phyloP scores from a whole-genome alignment of 2,329 filamentous ascomycete genomes.

The Cryphonectria naterciae region DNA sequence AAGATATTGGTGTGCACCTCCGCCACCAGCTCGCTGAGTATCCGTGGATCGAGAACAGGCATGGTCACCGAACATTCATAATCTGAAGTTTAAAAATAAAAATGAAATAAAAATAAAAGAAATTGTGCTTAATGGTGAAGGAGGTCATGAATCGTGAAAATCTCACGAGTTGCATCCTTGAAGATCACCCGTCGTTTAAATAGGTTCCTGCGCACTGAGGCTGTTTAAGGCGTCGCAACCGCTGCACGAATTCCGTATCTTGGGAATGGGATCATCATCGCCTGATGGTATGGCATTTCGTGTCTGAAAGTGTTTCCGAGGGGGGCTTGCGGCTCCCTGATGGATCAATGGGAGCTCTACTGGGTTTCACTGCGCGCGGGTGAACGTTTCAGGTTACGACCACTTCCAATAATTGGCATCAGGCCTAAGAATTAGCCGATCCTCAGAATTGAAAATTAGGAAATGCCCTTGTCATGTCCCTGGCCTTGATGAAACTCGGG shows the following conservation, averaged over 20 bases:
- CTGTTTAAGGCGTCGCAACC: not conserved
- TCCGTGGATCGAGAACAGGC: conserved; percentile 25
- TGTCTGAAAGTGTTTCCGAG: conserved; percentile 10
- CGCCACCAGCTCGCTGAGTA: conserved; percentile 22
- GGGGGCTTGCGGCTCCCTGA: not conserved
- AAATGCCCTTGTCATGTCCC: conserved; percentile 3
- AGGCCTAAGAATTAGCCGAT: not conserved
- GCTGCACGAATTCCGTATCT: not conserved
- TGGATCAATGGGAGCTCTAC: not conserved
- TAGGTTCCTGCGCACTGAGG: not conserved
- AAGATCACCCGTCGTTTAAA: not conserved
- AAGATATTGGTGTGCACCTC: conserved; percentile 23
- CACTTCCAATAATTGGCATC: not conserved
- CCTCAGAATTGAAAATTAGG: conserved; percentile 1
- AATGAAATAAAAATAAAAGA: not conserved
- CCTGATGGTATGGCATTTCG: conserved; percentile 10
- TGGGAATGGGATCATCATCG: conserved; percentile 4
- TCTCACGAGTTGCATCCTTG: not conserved
- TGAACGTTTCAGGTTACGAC: conserved; percentile 6
- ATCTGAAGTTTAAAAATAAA: not conserved
- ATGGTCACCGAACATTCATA: conserved; percentile 11
- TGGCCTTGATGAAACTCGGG: not conserved
- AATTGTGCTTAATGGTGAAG: not conserved
- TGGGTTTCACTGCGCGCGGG: not conserved
- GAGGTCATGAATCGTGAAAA: not conserved